phyloP scores from a whole-genome alignment of 2,329 filamentous ascomycete genomes.

The Dactylellina cionopaga region DNA sequence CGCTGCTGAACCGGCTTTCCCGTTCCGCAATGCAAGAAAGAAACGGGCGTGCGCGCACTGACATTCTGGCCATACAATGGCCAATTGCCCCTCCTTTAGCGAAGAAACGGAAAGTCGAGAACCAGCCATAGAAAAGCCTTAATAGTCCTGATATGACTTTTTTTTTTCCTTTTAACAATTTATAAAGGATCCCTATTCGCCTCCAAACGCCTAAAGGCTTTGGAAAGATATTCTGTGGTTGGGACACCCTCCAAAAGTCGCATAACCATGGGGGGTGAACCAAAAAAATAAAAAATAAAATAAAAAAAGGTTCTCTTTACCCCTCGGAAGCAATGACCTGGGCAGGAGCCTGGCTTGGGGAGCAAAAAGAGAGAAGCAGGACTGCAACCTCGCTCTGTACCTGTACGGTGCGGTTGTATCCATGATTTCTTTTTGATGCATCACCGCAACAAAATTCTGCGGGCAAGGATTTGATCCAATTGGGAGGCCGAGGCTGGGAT shows the following conservation, averaged over 20 bases:
- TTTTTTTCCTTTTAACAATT: background rate
- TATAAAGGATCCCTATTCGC: slow-evolving; percentile 21
- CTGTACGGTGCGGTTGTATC: slow-evolving; percentile 35
- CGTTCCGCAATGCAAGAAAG: slow-evolving; percentile 52
- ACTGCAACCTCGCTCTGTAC: slow-evolving; percentile 35
- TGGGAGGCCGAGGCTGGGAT: slow-evolving; percentile 53
- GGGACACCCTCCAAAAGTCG: slow-evolving; percentile 21
- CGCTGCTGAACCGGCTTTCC: slow-evolving; percentile 40
- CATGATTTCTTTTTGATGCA: slow-evolving; percentile 51
- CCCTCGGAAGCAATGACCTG: slow-evolving; percentile 40
- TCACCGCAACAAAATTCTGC: slow-evolving; percentile 52
- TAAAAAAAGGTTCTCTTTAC: slow-evolving; percentile 28
- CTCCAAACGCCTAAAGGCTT: slow-evolving; percentile 7
- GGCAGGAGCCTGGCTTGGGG: slow-evolving; percentile 24
- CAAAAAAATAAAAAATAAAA: slow-evolving; percentile 9
- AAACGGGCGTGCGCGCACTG: slow-evolving; percentile 51
- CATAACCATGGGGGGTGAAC: slow-evolving; percentile 20
- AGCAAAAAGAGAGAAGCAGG: slow-evolving; percentile 13
- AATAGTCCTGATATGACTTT: slow-evolving; percentile 16
- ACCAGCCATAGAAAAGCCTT: slow-evolving; percentile 7
- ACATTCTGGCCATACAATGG: slow-evolving; percentile 20
- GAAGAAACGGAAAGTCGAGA: slow-evolving; percentile 23
- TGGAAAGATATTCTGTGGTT: slow-evolving; percentile 36
- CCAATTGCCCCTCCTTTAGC: slow-evolving; percentile 46
- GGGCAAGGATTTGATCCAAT: slow-evolving; percentile 53